Conservation (phyloP, 805 yeast genomes). For the Ogataea kodamae region DNA sequence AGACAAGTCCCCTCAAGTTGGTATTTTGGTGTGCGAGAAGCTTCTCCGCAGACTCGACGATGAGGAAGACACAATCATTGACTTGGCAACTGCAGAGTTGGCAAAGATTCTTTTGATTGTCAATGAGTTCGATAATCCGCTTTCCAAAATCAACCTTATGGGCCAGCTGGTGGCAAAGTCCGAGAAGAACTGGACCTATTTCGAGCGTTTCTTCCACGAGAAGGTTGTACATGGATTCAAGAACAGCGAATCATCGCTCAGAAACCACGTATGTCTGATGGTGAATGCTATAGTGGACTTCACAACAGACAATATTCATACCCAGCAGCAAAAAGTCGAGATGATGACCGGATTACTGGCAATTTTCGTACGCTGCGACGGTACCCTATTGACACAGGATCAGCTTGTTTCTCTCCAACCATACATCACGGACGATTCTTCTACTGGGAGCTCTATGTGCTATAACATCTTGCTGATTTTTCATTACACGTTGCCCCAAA, state of each 20-base stretch:
- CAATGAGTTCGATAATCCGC: not conserved
- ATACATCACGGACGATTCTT: conserved; percentile 48
- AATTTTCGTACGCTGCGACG: conserved; percentile 50
- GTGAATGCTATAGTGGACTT: conserved; percentile 37
- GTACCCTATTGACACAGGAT: conserved; percentile 56
- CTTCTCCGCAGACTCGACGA: conserved; percentile 60
- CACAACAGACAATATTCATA: conserved; percentile 35
- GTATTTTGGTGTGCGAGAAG: conserved; percentile 45
- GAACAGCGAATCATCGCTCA: conserved; percentile 11
- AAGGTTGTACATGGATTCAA: conserved; percentile 36
- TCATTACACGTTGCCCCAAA: conserved; percentile 43
- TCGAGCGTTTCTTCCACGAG: conserved; percentile 46
- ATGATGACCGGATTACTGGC: conserved; percentile 49
- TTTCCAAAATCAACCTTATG: conserved; percentile 32
- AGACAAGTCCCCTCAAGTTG: conserved; percentile 31
- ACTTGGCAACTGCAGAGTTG: conserved; percentile 38
- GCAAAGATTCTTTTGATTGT: conserved; percentile 36
- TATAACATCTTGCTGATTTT: conserved; percentile 54
- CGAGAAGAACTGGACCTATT: conserved; percentile 40
- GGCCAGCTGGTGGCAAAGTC: conserved; percentile 36
- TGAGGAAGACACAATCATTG: conserved; percentile 58
- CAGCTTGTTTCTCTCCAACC: conserved; percentile 67
- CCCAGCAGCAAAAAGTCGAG: conserved; percentile 30
- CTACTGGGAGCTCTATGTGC: conserved; percentile 39
- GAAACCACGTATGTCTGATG: conserved; percentile 27